phyloP scores from a whole-genome alignment of 179 eudicot genomes.

The Beta lomatogona region DNA sequence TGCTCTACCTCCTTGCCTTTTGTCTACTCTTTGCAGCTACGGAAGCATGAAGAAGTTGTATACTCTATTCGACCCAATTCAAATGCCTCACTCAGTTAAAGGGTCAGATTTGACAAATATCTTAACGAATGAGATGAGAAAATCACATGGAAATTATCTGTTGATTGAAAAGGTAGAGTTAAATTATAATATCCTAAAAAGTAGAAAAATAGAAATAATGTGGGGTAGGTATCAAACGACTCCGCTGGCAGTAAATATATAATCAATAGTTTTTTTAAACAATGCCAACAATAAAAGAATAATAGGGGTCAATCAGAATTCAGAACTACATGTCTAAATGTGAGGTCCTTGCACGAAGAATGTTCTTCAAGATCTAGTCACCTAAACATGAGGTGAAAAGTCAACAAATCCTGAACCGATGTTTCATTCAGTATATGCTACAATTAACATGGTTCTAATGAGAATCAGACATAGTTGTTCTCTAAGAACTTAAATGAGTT shows the following conservation, averaged over 20 bases:
- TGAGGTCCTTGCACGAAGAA: background rate
- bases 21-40: background rate
- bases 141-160: background rate
- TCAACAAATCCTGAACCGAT: background rate
- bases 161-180: background rate
- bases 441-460: background rate
- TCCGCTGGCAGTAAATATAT: background rate
- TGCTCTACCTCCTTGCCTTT: background rate
- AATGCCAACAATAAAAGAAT: background rate
- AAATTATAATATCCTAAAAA: background rate
- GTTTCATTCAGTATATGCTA: background rate
- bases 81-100: background rate
- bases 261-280: background rate
- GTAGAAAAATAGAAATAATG: background rate
- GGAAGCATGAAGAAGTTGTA: background rate
- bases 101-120: background rate
- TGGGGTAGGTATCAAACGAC: background rate
- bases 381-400: background rate
- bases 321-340: background rate
- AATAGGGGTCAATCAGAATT: background rate
- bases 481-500: background rate
- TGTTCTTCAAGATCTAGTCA: background rate
- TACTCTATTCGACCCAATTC: background rate
- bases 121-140: conserved; percentile 1
- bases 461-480: background rate